These are phyloP conservation scores for Malassezia cuniculi DNA, from an alignment of 1,284 basidiomycete species.

Conservation along the genomic window DNA sequence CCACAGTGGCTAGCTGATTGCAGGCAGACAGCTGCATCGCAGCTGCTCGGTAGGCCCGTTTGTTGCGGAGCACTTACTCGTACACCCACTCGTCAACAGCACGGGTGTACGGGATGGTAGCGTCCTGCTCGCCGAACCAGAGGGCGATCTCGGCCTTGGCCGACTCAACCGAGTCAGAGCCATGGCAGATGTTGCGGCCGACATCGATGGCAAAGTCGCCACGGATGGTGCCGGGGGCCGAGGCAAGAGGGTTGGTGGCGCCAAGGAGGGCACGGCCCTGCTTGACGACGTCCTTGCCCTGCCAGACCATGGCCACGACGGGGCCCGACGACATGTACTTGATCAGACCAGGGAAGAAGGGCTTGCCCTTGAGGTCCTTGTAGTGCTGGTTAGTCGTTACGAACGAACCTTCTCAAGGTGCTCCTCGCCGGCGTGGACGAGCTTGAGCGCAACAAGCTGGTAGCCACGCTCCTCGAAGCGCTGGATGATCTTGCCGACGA, in stretches of 20 bases:
- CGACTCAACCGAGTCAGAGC: conserved; percentile 56
- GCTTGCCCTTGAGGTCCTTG: conserved; percentile 44
- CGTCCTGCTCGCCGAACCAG: conserved; percentile 43
- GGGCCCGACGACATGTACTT: conserved; percentile 69
- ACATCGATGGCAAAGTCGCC: conserved; percentile 60
- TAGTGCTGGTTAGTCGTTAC: conserved; percentile 35
- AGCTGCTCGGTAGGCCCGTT: no score
- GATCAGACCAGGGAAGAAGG: conserved; percentile 44
- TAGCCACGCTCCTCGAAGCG: conserved; percentile 34
- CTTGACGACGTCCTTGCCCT: conserved; percentile 59
- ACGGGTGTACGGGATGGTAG: conserved; percentile 36
- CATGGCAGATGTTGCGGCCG: conserved; percentile 55
- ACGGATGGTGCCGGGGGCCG: conserved; percentile 52
- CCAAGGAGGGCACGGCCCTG: conserved; percentile 81
- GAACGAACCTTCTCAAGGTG: conserved; percentile 29
- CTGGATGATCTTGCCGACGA: conserved; percentile 36
- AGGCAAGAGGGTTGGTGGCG: conserved; percentile 88
- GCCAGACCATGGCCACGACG: conserved; percentile 91
- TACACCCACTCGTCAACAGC: conserved; percentile 42
- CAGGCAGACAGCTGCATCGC: no score
- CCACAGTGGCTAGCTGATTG: no score
- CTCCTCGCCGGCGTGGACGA: conserved; percentile 19
- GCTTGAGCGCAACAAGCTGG: conserved; percentile 17
- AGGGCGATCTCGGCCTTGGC: conserved; percentile 44
- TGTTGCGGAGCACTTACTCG: no score